Conservation (phyloP, 129 eudicot species). For the Lactuca sativa region DNA sequence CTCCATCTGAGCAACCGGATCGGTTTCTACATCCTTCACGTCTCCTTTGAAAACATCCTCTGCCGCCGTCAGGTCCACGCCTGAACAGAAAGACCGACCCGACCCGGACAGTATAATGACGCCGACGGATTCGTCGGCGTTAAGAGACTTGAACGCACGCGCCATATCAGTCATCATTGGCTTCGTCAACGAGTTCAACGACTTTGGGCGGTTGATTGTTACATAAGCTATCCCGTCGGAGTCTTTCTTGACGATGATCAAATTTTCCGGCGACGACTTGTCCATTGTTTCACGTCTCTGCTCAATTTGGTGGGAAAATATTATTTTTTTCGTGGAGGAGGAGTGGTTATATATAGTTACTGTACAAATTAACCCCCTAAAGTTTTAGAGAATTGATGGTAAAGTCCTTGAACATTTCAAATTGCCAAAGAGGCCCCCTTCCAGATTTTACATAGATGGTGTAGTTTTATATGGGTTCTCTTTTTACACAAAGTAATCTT, state of each 20-base stretch:
- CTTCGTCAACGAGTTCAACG: conserved; percentile 73
- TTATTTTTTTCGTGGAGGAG: neutral
- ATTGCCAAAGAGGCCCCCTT: neutral
- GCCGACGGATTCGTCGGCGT: conserved; percentile 61
- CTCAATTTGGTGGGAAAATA: conserved; percentile 23
- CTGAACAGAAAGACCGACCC: conserved; percentile 93
- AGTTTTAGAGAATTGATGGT: neutral
- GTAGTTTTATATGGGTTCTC: too few relatives aligned
- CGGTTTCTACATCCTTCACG: conserved; percentile 68
- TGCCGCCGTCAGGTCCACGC: conserved; percentile 91
- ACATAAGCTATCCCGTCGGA: conserved; percentile 60
- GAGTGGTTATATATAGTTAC: conserved; percentile 4
- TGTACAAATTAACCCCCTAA: neutral
- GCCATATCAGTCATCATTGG: conserved; percentile 77
- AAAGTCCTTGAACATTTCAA: neutral
- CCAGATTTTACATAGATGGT: neutral
- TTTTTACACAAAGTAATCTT: too few relatives aligned
- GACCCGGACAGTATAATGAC: conserved; percentile 78
- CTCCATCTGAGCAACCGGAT: conserved; percentile 91
- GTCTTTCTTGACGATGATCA: conserved; percentile 52
- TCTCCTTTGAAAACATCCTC: conserved; percentile 96
- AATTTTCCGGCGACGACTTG: conserved; percentile 41
- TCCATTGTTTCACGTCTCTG: conserved; percentile 32
- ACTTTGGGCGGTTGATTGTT: conserved; percentile 81
- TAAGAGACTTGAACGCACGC: conserved; percentile 56